phyloP scores from a whole-genome alignment of 2,329 filamentous ascomycete species.

The Penicillium sp. region DNA sequence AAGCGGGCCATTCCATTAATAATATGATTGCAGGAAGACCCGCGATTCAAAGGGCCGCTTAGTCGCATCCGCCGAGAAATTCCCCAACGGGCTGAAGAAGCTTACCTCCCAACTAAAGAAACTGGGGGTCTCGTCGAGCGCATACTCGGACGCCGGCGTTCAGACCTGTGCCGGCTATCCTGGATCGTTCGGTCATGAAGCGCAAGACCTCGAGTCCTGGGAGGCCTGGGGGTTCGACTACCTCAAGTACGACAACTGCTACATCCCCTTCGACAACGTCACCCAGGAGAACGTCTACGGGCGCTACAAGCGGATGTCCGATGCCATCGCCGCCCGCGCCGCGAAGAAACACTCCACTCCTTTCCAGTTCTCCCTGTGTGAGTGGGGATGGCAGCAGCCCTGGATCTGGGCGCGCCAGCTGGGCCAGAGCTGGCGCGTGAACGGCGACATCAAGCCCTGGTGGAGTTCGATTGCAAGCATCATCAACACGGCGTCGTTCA shows the following conservation, averaged over 20 bases:
- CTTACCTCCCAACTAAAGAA: not conserved
- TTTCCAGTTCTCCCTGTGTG: conserved; percentile 1
- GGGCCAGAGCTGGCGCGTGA: not conserved
- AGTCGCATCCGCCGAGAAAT: not conserved
- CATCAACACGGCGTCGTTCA: not conserved
- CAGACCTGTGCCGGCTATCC: conserved; percentile 2
- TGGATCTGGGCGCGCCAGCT: not conserved
- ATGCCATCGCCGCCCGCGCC: not conserved
- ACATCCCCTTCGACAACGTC: conserved; percentile 7
- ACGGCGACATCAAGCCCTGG: not conserved
- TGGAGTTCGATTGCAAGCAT: conserved; percentile 1
- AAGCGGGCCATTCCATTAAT: not conserved
- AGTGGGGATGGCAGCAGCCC: conserved; percentile 5
- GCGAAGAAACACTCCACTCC: not conserved
- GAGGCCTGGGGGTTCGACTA: not conserved
- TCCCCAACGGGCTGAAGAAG: not conserved
- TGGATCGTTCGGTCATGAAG: conserved; percentile 1
- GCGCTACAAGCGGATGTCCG: conserved; percentile 4
- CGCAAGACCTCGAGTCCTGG: conserved; percentile 6
- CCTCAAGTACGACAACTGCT: conserved; percentile 9
- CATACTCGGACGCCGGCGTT: not conserved
- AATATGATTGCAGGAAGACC: not conserved
- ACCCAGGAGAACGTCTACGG: conserved; percentile 4
- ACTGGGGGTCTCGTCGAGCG: not conserved
- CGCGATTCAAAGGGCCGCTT: not conserved